A percentile compares a stretch with the other conserved stretches of the same genome.
These are phyloP conservation scores for Botrytis tulipae DNA, from an alignment of 2,329 filamentous ascomycete species.

Conservation along the genomic window DNA sequence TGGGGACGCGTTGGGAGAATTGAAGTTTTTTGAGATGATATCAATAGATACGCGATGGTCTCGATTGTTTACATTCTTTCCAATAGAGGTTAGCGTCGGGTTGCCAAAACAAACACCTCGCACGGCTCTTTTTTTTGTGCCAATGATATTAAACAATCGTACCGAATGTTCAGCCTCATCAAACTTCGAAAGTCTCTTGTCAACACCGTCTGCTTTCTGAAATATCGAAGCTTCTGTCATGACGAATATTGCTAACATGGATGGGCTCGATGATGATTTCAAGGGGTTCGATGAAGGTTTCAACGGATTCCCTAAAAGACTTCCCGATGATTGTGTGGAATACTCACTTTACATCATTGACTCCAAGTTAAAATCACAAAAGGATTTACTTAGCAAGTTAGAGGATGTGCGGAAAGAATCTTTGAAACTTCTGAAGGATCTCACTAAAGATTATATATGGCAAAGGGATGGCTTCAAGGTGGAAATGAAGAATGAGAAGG, in stretches of 20 bases:
- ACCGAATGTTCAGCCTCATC: slow-evolving; percentile 1
- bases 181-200: not conserved
- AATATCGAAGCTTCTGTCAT: not conserved
- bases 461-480: slow-evolving; percentile 78
- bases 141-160: not conserved
- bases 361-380: slow-evolving; percentile 51
- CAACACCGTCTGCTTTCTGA: not conserved
- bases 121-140: slow-evolving; percentile 1
- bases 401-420: slow-evolving; percentile 70
- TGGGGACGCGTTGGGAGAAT: not conserved
- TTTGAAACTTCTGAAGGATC: slow-evolving; percentile 56
- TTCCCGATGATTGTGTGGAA: slow-evolving; percentile 83
- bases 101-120: not conserved
- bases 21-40: slow-evolving; percentile 16
- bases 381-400: slow-evolving; percentile 60
- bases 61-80: slow-evolving; percentile 30
- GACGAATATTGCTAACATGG: slow-evolving; percentile 34
- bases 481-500: slow-evolving; percentile 55
- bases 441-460: slow-evolving; percentile 91
- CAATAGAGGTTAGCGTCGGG: slow-evolving; percentile 23
- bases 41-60: slow-evolving; percentile 30
- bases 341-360: slow-evolving; percentile 77
- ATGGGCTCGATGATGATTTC: slow-evolving; percentile 51
- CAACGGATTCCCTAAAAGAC: slow-evolving; percentile 54
- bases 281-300: slow-evolving; percentile 67